Conservation (phyloP, 2,329 filamentous ascomycete genomes). For the Colletotrichum graminicola region DNA sequence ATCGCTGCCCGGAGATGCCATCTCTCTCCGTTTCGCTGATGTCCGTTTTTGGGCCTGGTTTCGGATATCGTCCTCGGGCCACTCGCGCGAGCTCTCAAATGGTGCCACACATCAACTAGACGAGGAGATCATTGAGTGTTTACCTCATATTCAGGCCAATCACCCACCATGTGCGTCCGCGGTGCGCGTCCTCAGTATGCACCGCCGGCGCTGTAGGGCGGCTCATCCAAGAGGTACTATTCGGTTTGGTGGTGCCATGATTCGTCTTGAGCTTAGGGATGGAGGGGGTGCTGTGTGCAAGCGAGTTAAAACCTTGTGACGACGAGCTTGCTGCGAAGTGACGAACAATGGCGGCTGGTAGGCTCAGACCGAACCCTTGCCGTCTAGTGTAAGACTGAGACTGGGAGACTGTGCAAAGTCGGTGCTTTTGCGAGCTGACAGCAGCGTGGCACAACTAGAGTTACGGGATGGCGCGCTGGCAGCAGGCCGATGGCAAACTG, state of each 20-base stretch:
- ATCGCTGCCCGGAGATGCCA: constrained; percentile 19
- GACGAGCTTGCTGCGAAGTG: background rate
- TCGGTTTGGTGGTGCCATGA: background rate
- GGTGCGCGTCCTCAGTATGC: constrained; percentile 13
- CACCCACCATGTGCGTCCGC: constrained; percentile 8
- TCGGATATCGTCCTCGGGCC: background rate
- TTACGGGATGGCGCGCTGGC: background rate
- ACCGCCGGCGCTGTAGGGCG: background rate
- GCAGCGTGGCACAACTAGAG: background rate
- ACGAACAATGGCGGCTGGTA: background rate
- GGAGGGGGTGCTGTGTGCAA: background rate
- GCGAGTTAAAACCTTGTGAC: background rate
- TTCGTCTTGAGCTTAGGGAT: background rate
- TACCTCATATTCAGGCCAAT: background rate
- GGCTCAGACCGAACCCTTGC: background rate
- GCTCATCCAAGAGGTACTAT: background rate
- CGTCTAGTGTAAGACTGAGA: constrained; percentile 4
- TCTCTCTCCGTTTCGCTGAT: background rate
- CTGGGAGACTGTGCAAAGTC: constrained; percentile 11
- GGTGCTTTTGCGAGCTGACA: constrained; percentile 4
- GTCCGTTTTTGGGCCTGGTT: background rate
- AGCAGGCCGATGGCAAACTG: background rate
- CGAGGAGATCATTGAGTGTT: background rate
- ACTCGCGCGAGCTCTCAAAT: background rate
- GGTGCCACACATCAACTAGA: background rate